phyloP scores from a whole-genome alignment of 768 basidiomycete genomes.

The Coprinopsis marcescibilis region DNA sequence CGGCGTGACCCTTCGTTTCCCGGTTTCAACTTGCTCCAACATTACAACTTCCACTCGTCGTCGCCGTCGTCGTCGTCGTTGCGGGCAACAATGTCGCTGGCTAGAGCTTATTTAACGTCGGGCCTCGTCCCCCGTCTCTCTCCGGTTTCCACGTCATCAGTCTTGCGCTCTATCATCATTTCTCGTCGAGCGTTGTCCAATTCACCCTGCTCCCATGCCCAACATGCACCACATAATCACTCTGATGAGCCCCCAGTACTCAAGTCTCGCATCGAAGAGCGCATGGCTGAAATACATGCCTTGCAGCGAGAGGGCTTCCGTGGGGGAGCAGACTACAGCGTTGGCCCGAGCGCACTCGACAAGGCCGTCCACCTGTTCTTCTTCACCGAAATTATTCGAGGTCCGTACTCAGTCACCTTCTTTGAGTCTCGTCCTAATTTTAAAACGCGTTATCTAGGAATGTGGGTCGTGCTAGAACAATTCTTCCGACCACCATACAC shows the following conservation, averaged over 20 bases:
- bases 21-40: conserved; percentile 13
- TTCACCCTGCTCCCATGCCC: conserved; percentile 31
- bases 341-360: conserved; percentile 86
- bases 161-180: conserved; percentile 32
- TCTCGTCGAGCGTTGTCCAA: conserved; percentile 47
- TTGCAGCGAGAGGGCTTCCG: conserved; percentile 11
- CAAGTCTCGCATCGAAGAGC: conserved; percentile 28
- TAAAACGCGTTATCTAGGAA: conserved; percentile 49
- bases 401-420: conserved; percentile 32
- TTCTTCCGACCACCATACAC: conserved; percentile 96
- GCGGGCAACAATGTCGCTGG: conserved; percentile 48
- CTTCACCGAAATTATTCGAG: conserved; percentile 96
- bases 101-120: conserved; percentile 43
- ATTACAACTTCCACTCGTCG: conserved; percentile 23
- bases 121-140: conserved; percentile 47
- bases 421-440: not conserved
- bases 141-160: conserved; percentile 23
- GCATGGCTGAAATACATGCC: conserved; percentile 4
- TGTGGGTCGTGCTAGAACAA: conserved; percentile 95
- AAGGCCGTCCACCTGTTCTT: conserved; percentile 97
- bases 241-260: conserved; percentile 47
- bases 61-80: conserved; percentile 38
- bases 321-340: conserved; percentile 43
- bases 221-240: conserved; percentile 28
- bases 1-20: conserved; percentile 31